Evolutionary conservation across 306 rosid species (phyloP), one percentile per base, ranked within the genome.

Genomic region (Trichosanthes cucumerina): DNA sequence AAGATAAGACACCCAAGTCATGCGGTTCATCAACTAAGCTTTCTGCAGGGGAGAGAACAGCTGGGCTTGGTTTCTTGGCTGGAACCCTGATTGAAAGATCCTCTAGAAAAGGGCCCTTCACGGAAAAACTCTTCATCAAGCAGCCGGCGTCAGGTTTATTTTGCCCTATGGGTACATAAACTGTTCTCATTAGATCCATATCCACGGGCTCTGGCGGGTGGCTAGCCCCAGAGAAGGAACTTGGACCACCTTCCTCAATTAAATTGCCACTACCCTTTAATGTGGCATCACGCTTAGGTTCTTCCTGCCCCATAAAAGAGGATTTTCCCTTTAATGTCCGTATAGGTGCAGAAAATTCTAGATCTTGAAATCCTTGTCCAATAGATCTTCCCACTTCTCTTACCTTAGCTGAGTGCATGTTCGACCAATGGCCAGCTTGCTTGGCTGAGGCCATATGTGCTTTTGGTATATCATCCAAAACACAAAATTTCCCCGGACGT

Each of bases 181-280:
- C 96, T 0, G 96, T 81, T 81, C 86, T 88, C 93, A 95, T 92
- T 62, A 90, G 89, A 90, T 95, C 99, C 43, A 84, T 89, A 80
- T 95, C 97, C 82, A 95, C 89, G 57, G 99, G 99, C 81, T 95
- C 99, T 5, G 97, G 99, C 38, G 99, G 99, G 75, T 95, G 99
- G 86, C 97, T 95, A 65, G 94, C 99, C 76, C 99, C 99, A 4
- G 93, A 89, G 85, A 95, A 95, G 80, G 88, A 90, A 82, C 90
- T 86, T 24, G 92, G 83, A 82, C 83, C 90, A 46, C 87, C 86
- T 66, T 95, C 95, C 50, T 94, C 96, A 60, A 85, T 79, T 5
- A 88, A 86, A 86, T 84, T 88, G 12, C 73, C 47, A 79, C 87
- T 83, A 1, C 84, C 90, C 85, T 89, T 89, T 77, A 90, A 87